Evolutionary conservation across 2,329 filamentous ascomycete genomes (phyloP).

Genomic region (Aspergillus novofumigatus): DNA sequence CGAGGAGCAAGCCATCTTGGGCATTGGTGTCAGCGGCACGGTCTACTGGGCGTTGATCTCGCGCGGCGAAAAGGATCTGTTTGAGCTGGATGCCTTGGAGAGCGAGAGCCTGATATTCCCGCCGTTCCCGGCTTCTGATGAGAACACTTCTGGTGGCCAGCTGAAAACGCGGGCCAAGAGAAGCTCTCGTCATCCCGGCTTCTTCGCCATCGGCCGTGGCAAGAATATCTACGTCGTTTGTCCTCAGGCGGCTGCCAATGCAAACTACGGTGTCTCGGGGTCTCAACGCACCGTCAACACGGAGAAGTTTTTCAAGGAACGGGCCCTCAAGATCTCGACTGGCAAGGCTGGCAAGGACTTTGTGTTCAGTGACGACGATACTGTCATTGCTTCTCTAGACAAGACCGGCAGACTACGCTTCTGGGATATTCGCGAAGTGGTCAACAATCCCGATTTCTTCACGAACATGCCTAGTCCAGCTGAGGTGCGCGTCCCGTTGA

Average conservation of each 20-base stretch:
- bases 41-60: conserved; percentile 92
- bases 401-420: conserved; percentile 96
- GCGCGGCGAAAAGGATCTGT: conserved; percentile 71
- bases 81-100: conserved; percentile 74
- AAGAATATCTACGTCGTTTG: conserved; percentile 91
- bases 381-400: conserved; percentile 88
- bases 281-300: conserved; percentile 67
- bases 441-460: conserved; percentile 43
- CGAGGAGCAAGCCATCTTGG: conserved; percentile 77
- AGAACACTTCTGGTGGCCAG: conserved; percentile 85
- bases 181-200: conserved; percentile 83
- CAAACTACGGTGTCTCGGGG: conserved; percentile 47
- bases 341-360: conserved; percentile 99
- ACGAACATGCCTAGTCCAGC: conserved; percentile 48
- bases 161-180: conserved; percentile 93
- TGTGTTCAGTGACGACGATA: conserved; percentile 94
- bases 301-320: conserved; percentile 80
- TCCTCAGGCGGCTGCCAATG: conserved; percentile 51
- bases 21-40: conserved; percentile 87
- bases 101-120: conserved; percentile 85
- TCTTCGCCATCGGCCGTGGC: conserved; percentile 91
- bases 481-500: conserved; percentile 79
- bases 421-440: conserved; percentile 89
- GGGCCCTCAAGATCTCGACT: conserved; percentile 87
- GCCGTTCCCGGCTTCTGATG: conserved; percentile 77